Evolutionary conservation across 352 stramenopile species (phyloP).

Genomic region (Plasmopara viticola): DNA sequence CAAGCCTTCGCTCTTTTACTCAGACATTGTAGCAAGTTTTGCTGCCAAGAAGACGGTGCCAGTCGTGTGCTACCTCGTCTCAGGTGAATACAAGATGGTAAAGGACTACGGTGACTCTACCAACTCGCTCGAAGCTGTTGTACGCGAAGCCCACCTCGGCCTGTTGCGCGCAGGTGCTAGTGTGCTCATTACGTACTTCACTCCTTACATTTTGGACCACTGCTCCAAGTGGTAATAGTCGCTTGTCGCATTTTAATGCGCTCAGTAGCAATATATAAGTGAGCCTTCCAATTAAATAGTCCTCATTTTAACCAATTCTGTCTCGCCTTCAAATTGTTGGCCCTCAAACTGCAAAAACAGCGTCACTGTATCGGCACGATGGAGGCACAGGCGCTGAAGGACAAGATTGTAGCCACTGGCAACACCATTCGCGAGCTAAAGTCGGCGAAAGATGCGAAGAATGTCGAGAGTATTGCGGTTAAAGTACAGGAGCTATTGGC

Average conservation of each 20-base stretch:
- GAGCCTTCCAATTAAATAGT: neutral
- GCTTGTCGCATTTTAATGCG: too few species aligned
- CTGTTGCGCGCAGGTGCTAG: constrained; percentile 90
- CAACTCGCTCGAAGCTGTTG: constrained; percentile 74
- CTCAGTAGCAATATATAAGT: too few species aligned
- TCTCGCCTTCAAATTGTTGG: constrained; percentile 11
- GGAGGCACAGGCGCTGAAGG: constrained; percentile 31
- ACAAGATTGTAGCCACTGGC: constrained; percentile 69
- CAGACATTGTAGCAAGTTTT: constrained; percentile 95
- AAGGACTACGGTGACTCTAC: constrained; percentile 89
- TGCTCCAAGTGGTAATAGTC: constrained; percentile 68
- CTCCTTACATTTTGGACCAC: constrained; percentile 80
- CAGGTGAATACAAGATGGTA: constrained; percentile 99
- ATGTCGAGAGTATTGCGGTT: constrained; percentile 33
- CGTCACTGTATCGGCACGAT: constrained; percentile 7
- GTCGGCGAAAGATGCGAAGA: constrained; percentile 52
- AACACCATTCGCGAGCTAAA: constrained; percentile 80
- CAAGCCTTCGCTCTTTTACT: constrained; percentile 97
- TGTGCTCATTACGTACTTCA: constrained; percentile 99
- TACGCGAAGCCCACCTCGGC: constrained; percentile 76
- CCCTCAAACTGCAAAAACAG: constrained; percentile 3
- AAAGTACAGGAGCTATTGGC: constrained; percentile 56
- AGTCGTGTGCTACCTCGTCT: constrained; percentile 98
- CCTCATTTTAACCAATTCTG: constrained; percentile 28
- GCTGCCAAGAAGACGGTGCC: constrained; percentile 89